Percentiles rank a stretch among this genome's conserved stretches.
Evolutionary conservation across 1,284 basidiomycete species (phyloP).

Genomic region (Cutaneotrichosporon daszewskae): DNA sequence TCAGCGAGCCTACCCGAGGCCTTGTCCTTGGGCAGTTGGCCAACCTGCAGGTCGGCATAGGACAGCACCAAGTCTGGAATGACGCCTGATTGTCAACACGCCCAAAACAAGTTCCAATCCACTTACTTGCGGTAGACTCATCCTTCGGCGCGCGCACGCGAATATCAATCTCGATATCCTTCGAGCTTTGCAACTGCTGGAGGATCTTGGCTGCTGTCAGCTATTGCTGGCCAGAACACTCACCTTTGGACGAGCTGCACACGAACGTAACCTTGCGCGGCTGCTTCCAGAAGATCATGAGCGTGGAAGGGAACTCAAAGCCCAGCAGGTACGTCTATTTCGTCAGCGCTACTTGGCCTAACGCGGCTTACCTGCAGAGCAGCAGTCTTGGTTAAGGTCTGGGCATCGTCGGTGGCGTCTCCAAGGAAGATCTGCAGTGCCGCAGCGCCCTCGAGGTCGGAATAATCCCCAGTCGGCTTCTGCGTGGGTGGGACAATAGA

Average conservation of each 20-base stretch:
- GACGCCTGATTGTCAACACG: constrained; percentile 19
- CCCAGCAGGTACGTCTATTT: constrained; percentile 72
- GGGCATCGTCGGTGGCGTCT: constrained; percentile 75
- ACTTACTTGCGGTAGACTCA: constrained; percentile 30
- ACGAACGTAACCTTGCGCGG: constrained; percentile 64
- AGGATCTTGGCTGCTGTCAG: constrained; percentile 41
- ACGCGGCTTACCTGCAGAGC: constrained; percentile 68
- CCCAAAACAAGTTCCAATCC: background rate
- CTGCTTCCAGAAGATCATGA: constrained; percentile 67
- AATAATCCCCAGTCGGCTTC: constrained; percentile 65
- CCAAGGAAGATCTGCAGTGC: constrained; percentile 73
- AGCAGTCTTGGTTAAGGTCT: constrained; percentile 78
- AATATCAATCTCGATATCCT: constrained; percentile 38
- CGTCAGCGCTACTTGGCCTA: background rate
- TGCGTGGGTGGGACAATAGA: constrained; percentile 34
- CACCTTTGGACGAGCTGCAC: constrained; percentile 85
- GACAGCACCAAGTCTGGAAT: constrained; percentile 32
- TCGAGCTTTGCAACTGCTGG: constrained; percentile 30
- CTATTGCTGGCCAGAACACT: constrained; percentile 9
- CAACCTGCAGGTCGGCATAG: constrained; percentile 37
- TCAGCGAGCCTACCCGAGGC: constrained; percentile 44
- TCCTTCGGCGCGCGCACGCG: constrained; percentile 38
- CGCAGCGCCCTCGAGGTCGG: constrained; percentile 48
- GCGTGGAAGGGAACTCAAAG: constrained; percentile 92
- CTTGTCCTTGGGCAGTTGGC: constrained; percentile 45